Base-by-base conservation (phyloP, 2,329 filamentous ascomycete species). In the Knufia fluminis region DNA sequence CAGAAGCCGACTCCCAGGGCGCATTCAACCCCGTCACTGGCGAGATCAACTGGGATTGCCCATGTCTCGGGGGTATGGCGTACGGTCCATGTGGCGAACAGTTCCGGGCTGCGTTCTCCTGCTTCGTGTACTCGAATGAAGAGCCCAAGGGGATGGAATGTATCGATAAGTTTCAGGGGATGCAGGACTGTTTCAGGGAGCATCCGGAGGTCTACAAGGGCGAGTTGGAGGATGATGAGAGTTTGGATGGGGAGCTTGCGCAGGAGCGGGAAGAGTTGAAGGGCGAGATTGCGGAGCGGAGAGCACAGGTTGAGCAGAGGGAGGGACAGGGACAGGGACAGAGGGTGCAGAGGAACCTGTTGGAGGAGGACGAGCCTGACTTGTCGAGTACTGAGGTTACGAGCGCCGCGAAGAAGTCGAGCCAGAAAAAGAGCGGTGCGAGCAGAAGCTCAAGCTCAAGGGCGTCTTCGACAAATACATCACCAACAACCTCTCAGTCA, bases 11-110 rank as follows among this genome's bases (percentile, higher is more conserved):
- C 54, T 82, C 91, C 64, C 82, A 97, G 68, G 92, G 88, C 49
- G 92, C 92, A 1, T 98, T 97, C 73, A 94, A 98, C 69, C 89
- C 90, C 2, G 92, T 97, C 73, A 98, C 92, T 8, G 92, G 92
- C 59, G 92, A 98, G 77, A 98, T 98, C 71, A 98, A 98, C 76
- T 98, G 92, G 92, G 92, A 97, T 66, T 98, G 92, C 69, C 92
- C 92, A 14, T 98, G 92, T 67, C 73, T 98, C 28, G 92, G 92
- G 43, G 92, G 92, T 47, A 98, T 98, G 92, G 92, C 92, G 6
- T 72, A 95, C 64, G 92, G 92, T 0, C 92, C 92, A 48, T 98
- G 92, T 65, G 92, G 92, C 42, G 87, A 94, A 65, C 83, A 97
- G 63, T 98, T 98, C 78, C 89, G 84, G 73, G 82, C 83, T 20